Evolutionary conservation across 2,329 filamentous ascomycete species (phyloP).

Genomic region (Hypoxylon sp.): DNA sequence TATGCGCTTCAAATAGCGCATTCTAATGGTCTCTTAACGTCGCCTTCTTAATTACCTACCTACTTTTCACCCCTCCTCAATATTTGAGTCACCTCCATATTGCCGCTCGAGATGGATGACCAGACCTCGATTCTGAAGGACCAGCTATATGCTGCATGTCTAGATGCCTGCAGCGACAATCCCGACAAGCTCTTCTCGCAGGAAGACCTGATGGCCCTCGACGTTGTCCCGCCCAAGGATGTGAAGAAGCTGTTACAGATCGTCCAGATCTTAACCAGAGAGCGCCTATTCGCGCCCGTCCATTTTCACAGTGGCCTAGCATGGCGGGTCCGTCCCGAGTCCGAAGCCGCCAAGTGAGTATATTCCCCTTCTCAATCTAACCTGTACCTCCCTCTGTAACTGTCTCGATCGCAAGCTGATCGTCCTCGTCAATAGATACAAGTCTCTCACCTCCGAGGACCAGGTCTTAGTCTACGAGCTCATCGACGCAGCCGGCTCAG

Average conservation of each 20-base stretch:
- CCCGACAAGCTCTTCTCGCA: conserved; percentile 66
- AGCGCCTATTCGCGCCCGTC: conserved; percentile 69
- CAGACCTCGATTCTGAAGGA: conserved; percentile 62
- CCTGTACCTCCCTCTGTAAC: neutral
- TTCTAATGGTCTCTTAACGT: neutral
- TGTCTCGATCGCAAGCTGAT: conserved; percentile 11
- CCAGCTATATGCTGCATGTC: conserved; percentile 68
- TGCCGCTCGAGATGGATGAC: conserved; percentile 47
- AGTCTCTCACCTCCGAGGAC: conserved; percentile 75
- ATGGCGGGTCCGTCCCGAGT: conserved; percentile 70
- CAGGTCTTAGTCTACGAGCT: conserved; percentile 86
- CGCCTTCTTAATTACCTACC: neutral
- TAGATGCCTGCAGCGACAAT: conserved; percentile 59
- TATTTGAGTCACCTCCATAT: conserved; percentile 6
- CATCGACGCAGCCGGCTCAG: conserved; percentile 86
- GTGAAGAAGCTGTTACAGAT: conserved; percentile 66
- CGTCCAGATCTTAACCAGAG: conserved; percentile 69
- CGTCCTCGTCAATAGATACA: conserved; percentile 61
- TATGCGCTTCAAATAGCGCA: neutral
- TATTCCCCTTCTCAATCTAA: neutral
- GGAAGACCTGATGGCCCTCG: conserved; percentile 67
- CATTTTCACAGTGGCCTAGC: conserved; percentile 59
- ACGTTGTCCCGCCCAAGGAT: conserved; percentile 69
- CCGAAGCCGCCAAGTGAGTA: conserved; percentile 72
- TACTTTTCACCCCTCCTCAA: neutral